Percentiles rank a stretch among this genome's conserved stretches.
These are phyloP conservation scores for Sicyos edulis DNA, from an alignment of 306 rosid species.

Conservation along the genomic window DNA sequence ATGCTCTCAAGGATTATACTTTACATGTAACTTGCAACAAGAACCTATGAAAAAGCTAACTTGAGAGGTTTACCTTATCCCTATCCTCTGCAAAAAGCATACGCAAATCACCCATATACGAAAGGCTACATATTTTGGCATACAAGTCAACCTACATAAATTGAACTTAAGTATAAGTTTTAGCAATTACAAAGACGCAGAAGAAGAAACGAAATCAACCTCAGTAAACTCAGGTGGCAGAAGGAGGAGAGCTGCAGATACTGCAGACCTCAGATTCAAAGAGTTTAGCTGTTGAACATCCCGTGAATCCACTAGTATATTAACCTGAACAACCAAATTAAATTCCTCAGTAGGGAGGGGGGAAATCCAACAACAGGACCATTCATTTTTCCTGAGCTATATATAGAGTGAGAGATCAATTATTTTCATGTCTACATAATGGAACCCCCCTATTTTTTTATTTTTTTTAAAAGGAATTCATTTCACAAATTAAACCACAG, in stretches of 20 bases:
- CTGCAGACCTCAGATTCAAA: slow-evolving; percentile 73
- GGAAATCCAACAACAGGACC: not conserved
- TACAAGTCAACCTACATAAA: slow-evolving; percentile 70
- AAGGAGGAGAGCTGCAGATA: slow-evolving; percentile 81
- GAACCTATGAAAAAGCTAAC: slow-evolving; percentile 19
- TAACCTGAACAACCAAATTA: slow-evolving; percentile 44
- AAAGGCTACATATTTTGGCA: slow-evolving; percentile 87
- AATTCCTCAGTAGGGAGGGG: not conserved
- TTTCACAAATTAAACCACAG: not conserved
- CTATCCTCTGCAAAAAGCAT: slow-evolving; percentile 96
- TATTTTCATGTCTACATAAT: not conserved
- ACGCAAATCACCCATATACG: slow-evolving; percentile 79
- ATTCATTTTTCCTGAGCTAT: not conserved
- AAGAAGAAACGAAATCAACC: slow-evolving; percentile 42
- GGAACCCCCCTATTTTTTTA: too few species aligned
- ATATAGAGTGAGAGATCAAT: not conserved
- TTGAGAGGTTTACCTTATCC: slow-evolving; percentile 53
- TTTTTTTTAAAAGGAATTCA: not conserved
- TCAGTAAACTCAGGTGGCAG: slow-evolving; percentile 73
- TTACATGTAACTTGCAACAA: slow-evolving; percentile 15
- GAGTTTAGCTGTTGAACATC: slow-evolving; percentile 45
- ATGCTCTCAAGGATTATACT: not conserved
- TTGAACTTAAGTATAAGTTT: slow-evolving; percentile 18
- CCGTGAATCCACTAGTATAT: slow-evolving; percentile 56
- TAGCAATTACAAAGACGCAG: slow-evolving; percentile 24